phyloP scores from a whole-genome alignment of 177 flowering plant genomes.

The Telopea speciosissima region DNA sequence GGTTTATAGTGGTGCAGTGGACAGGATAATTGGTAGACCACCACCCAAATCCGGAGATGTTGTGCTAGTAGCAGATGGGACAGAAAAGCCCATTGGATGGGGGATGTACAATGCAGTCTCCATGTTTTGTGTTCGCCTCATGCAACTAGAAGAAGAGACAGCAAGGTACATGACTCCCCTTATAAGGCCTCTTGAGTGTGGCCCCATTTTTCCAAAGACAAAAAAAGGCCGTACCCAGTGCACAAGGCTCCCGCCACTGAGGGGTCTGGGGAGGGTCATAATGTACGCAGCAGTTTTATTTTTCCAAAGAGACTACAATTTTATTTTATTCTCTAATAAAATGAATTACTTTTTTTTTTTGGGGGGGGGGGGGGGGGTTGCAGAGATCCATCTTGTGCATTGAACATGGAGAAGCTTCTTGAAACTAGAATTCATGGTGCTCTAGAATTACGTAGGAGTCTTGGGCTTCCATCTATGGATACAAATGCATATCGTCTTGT shows the following conservation, averaged over 20 bases:
- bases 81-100: constrained; percentile 94
- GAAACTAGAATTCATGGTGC: constrained; percentile 69
- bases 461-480: constrained; percentile 69
- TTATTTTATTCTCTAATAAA: constrained; percentile 2
- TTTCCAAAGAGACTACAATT: not conserved
- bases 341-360: not conserved
- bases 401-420: constrained; percentile 74
- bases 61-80: constrained; percentile 88
- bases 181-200: not conserved
- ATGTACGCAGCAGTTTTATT: no score
- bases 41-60: constrained; percentile 90
- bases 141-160: constrained; percentile 94
- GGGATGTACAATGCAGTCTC: constrained; percentile 89
- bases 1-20: constrained; percentile 98
- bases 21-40: constrained; percentile 84
- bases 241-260: no score
- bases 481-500: constrained; percentile 93
- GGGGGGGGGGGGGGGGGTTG: constrained; percentile 4
- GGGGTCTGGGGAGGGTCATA: no score
- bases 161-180: constrained; percentile 30
- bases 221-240: no score
- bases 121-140: constrained; percentile 91
- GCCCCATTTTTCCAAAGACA: not conserved
- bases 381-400: constrained; percentile 67
- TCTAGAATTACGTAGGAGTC: constrained; percentile 42